Base-by-base conservation (phyloP, 805 yeast species). In the Candida broadrunensis region DNA sequence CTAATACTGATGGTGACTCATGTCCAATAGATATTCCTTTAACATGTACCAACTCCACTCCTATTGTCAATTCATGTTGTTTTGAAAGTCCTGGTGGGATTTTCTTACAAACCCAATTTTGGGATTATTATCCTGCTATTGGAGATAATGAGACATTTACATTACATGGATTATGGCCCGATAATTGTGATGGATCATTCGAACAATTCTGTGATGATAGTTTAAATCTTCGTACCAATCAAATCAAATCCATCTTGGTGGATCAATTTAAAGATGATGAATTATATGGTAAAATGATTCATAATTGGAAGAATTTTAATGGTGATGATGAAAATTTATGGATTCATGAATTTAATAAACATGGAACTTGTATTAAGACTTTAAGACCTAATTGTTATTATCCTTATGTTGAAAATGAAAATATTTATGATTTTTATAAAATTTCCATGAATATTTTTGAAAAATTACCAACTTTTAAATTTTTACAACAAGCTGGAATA, bases 281-380 rank as follows among this genome's bases (percentile, higher is more conserved):
- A 8, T 67, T 88, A 36, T 67, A 85, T 35, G 60, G 64, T 1
- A 72, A 73, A 43, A 79, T 90, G 88, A 48, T 65, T 19, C 53
- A 54, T 23, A 62, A 72, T 45, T 90, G 97, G 97, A 83, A 84
- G 58, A 83, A 84, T 52, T 75, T 75, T 54, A 79, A 77, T 37
- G 88, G 88, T 9, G 60, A 76, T 42, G 91, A 85, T 56, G 81
- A 78, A 43, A 57, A 72, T 5, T 66, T 90, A 37, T 90, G 98
- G 98, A 72, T 77, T 26, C 97, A 90, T 62, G 97, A 90, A 63
- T 90, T 78, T 73, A 89, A 90, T 67, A 90, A 90, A 60, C 98
- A 90, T 58, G 97, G 90, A 18, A 88, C 96, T 8, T 90, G 97
- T 64, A 81, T 89, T 74, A 78, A 82, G 36, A 88, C 97, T 1